phyloP scores from a whole-genome alignment of 805 yeast genomes.

The Spathaspora sp. region DNA sequence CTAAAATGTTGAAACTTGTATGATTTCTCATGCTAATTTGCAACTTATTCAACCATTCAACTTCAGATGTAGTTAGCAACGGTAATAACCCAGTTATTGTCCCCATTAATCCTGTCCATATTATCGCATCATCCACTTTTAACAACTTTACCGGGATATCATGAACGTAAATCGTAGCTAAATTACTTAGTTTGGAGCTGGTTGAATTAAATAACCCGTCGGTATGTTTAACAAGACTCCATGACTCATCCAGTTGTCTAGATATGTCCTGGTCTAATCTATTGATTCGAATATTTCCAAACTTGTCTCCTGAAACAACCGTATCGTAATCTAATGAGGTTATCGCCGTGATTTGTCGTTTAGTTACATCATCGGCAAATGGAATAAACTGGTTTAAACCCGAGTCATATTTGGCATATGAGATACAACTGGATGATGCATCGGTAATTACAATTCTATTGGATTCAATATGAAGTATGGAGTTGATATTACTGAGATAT shows the following conservation, averaged over 20 bases:
- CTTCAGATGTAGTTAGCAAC: slow-evolving; percentile 57
- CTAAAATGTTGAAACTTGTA: slow-evolving; percentile 41
- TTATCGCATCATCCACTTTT: slow-evolving; percentile 58
- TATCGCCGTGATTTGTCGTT: slow-evolving; percentile 63
- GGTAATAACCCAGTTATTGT: slow-evolving; percentile 75
- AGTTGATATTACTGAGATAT: slow-evolving; percentile 45
- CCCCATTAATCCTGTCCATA: slow-evolving; percentile 80
- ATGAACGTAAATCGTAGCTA: slow-evolving; percentile 59
- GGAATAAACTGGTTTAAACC: slow-evolving; percentile 50
- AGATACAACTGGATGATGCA: slow-evolving; percentile 54
- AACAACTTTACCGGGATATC: slow-evolving; percentile 69
- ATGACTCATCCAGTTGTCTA: slow-evolving; percentile 48
- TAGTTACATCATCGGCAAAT: slow-evolving; percentile 65
- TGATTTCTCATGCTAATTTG: slow-evolving; percentile 43
- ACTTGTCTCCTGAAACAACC: slow-evolving; percentile 79
- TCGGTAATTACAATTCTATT: slow-evolving; percentile 69
- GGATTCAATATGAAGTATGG: slow-evolving; percentile 49
- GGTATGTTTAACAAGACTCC: slow-evolving; percentile 25
- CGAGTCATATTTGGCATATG: slow-evolving; percentile 51
- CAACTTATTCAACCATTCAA: slow-evolving; percentile 51
- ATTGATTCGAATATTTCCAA: slow-evolving; percentile 73
- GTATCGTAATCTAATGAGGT: slow-evolving; percentile 70
- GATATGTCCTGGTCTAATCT: slow-evolving; percentile 55
- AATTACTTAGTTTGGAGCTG: slow-evolving; percentile 45
- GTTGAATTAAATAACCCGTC: slow-evolving; percentile 45